Evolutionary conservation across 805 yeast species (phyloP).

Genomic region (Monosporozyma aerobia): DNA sequence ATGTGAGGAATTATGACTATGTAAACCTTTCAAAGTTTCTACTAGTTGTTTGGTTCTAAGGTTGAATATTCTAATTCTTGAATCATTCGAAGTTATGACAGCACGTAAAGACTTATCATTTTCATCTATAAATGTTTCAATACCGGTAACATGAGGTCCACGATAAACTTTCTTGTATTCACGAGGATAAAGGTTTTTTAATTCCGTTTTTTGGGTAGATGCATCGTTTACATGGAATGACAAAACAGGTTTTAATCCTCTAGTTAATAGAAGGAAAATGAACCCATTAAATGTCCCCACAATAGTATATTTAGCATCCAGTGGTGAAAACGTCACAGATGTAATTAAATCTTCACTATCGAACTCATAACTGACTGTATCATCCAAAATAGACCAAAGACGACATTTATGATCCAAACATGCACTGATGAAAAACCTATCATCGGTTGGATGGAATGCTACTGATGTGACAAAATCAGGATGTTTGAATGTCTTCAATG

Average conservation of each 20-base stretch:
- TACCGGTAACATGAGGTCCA: slow-evolving; percentile 67
- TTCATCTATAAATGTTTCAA: slow-evolving; percentile 38
- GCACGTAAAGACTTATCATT: slow-evolving; percentile 32
- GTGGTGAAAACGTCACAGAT: slow-evolving; percentile 64
- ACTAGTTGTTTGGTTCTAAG: slow-evolving; percentile 45
- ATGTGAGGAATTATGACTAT: slow-evolving; percentile 62
- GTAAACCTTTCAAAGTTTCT: slow-evolving; percentile 62
- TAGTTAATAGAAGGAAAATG: slow-evolving; percentile 50
- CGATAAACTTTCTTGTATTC: slow-evolving; percentile 14
- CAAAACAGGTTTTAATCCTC: slow-evolving; percentile 43
- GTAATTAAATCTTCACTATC: slow-evolving; percentile 64
- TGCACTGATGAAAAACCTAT: slow-evolving; percentile 76
- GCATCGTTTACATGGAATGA: slow-evolving; percentile 41
- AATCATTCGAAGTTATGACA: slow-evolving; percentile 73
- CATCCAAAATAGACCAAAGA: slow-evolving; percentile 77
- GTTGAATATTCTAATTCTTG: slow-evolving; percentile 61
- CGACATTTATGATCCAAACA: slow-evolving; percentile 67
- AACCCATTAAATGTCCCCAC: slow-evolving; percentile 79
- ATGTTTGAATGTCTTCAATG: slow-evolving; percentile 58
- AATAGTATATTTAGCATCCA: slow-evolving; percentile 46
- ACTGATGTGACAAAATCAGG: slow-evolving; percentile 76
- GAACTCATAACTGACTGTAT: slow-evolving; percentile 48
- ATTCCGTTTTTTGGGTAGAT: slow-evolving; percentile 15
- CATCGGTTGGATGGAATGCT: slow-evolving; percentile 76
- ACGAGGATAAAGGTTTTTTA: background rate